Percentiles rank a stretch among this genome's conserved stretches.
These are phyloP conservation scores for Persicaria maculosa DNA, from an alignment of 148 eudicot species.

Conservation along the genomic window DNA sequence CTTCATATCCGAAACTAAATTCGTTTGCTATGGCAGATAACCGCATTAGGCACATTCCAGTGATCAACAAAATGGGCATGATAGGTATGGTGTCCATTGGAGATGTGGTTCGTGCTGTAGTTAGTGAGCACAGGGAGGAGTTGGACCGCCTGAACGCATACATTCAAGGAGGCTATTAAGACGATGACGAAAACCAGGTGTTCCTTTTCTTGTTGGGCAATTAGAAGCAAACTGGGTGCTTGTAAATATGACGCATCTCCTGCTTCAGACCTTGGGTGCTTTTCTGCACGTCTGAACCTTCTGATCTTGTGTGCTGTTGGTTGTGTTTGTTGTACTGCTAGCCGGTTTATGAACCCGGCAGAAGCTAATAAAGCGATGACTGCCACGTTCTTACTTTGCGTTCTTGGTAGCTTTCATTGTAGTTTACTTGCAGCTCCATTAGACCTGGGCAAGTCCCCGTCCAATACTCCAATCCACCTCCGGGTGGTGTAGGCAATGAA, in stretches of 20 bases:
- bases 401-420: neutral
- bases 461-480: too few species aligned
- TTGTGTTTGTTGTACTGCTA: constrained; percentile 4
- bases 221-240: neutral
- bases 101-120: constrained; percentile 98
- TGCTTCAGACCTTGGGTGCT: constrained; percentile 4
- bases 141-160: constrained; percentile 84
- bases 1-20: neutral
- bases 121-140: constrained; percentile 87
- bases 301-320: neutral
- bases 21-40: constrained; percentile 47
- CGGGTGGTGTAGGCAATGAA: too few species aligned
- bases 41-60: constrained; percentile 98
- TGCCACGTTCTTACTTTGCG: neutral
- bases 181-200: constrained; percentile 39
- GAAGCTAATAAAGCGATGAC: neutral
- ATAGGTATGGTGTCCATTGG: constrained; percentile 97
- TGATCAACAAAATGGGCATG: constrained; percentile 59
- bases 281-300: neutral
- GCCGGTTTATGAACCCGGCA: neutral
- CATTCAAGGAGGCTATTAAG: constrained; percentile 93
- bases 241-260: neutral
- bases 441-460: too few species aligned
- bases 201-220: neutral
- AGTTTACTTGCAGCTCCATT: neutral